A percentile compares a stretch with the other conserved stretches of the same genome.
phyloP scores from a whole-genome alignment of 176 grass and related monocot genomes.

The Bonia amplexicaulis region DNA sequence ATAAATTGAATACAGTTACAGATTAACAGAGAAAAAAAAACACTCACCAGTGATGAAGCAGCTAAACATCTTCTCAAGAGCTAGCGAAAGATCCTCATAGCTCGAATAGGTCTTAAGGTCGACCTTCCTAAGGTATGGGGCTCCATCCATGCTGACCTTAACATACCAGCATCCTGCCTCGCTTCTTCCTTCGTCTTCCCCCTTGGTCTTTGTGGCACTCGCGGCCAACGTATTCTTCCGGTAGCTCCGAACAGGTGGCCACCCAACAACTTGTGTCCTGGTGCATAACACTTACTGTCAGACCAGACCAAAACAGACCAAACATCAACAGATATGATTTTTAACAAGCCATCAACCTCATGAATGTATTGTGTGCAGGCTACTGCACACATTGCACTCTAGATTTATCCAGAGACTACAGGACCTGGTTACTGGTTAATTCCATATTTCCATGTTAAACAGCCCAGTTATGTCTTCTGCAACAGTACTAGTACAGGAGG shows the following conservation, averaged over 20 bases:
- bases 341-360: not conserved
- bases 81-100: conserved; percentile 63
- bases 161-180: conserved; percentile 58
- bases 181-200: conserved; percentile 31
- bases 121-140: conserved; percentile 70
- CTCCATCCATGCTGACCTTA: conserved; percentile 86
- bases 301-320: not conserved
- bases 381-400: not conserved
- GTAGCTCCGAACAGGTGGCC: conserved; percentile 69
- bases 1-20: not conserved
- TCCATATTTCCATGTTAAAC: not conserved
- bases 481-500: not conserved
- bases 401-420: not conserved
- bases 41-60: conserved; percentile 64
- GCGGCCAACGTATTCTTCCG: conserved; percentile 59
- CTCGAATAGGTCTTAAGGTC: conserved; percentile 66
- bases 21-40: not conserved
- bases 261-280: conserved; percentile 75
- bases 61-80: conserved; percentile 76
- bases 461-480: not conserved
- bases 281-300: not conserved
- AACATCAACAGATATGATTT: not conserved
- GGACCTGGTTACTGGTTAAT: not conserved
- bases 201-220: conserved; percentile 43
- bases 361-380: not conserved